These are phyloP conservation scores for Fragaria ananassa DNA, from an alignment of 306 rosid genomes.

Conservation along the genomic window DNA sequence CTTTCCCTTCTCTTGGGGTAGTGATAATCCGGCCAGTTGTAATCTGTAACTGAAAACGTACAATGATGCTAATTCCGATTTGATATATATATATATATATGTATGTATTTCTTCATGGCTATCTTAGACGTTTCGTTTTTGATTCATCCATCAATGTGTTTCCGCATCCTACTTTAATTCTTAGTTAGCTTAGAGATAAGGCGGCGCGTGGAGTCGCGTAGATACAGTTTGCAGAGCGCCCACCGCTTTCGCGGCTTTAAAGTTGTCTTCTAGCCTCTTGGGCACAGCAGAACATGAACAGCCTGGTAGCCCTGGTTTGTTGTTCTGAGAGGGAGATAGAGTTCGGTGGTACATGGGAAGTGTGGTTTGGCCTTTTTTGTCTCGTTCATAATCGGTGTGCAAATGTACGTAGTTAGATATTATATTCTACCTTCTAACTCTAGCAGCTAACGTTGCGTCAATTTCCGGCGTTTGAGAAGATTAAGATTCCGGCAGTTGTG, in stretches of 20 bases:
- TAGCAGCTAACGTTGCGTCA: not conserved
- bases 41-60: conserved; percentile 2
- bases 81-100: not conserved
- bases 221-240: not conserved
- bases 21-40: not conserved
- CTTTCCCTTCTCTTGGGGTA: not conserved
- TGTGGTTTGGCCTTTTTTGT: not conserved
- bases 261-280: not conserved
- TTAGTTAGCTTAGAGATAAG: not conserved
- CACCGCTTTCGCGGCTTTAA: not conserved
- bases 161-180: not conserved
- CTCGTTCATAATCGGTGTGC: not conserved
- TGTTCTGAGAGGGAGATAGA: not conserved
- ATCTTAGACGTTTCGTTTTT: not conserved
- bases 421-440: conserved; percentile 1
- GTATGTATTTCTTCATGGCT: not conserved
- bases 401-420: not conserved
- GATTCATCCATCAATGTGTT: not conserved
- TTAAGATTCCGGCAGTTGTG: not conserved
- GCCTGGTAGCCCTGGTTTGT: not conserved
- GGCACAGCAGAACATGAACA: conserved; percentile 4
- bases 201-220: not conserved
- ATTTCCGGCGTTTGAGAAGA: not conserved
- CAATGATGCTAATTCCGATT: not conserved
- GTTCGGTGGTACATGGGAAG: not conserved